Conservation (phyloP, 2,329 filamentous ascomycete genomes). For the Colletotrichum godetiae region DNA sequence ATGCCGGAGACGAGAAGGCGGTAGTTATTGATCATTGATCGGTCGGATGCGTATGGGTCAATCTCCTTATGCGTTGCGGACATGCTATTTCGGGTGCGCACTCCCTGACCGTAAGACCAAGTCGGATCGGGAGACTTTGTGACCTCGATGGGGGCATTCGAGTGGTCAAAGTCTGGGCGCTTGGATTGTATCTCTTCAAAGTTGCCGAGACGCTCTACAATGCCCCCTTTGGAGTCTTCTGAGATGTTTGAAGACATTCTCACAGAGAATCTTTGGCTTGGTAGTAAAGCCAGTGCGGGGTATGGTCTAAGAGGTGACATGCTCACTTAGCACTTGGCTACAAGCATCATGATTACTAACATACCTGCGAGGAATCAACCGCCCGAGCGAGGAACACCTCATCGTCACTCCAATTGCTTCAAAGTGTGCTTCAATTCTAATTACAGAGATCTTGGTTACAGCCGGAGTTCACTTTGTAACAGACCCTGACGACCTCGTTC, state of each 20-base stretch:
- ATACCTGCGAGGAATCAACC: neutral
- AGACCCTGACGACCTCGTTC: neutral
- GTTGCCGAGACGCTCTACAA: constrained; percentile 47
- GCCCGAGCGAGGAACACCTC: neutral
- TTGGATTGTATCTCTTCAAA: constrained; percentile 79
- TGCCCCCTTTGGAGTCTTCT: neutral
- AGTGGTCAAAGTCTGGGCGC: constrained; percentile 68
- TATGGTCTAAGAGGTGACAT: neutral
- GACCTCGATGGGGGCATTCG: constrained; percentile 58
- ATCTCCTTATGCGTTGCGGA: constrained; percentile 73
- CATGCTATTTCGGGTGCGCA: constrained; percentile 47
- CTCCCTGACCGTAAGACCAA: constrained; percentile 69
- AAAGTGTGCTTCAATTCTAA: neutral
- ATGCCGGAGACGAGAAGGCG: constrained; percentile 87
- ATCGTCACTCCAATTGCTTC: neutral
- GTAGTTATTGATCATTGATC: constrained; percentile 81
- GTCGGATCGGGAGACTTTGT: constrained; percentile 71
- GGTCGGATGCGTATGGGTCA: constrained; percentile 79
- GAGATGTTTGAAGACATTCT: neutral
- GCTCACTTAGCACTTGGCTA: neutral
- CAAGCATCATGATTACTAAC: neutral
- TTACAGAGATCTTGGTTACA: neutral
- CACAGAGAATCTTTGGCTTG: too few relatives aligned
- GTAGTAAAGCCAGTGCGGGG: neutral
- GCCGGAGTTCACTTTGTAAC: neutral